Evolutionary conservation across 78 protist genomes (phyloP).

Genomic region (Dictyostelium brefeldianum): DNA sequence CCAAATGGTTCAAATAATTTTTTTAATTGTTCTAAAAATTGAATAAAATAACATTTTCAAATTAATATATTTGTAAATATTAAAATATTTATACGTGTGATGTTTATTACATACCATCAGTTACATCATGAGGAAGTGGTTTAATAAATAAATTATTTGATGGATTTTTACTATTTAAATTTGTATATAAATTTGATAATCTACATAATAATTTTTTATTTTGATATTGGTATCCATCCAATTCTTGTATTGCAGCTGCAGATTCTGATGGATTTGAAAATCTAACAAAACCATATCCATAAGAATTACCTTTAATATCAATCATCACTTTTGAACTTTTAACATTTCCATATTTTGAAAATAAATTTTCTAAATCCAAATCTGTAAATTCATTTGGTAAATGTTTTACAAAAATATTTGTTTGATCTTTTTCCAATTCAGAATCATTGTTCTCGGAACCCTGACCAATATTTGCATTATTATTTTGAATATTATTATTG

Average conservation of each 20-base stretch:
- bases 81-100: too few relatives aligned
- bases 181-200: slow-evolving; percentile 64
- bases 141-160: slow-evolving; percentile 77
- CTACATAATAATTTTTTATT: slow-evolving; percentile 70
- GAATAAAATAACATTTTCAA: not conserved
- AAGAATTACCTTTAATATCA: slow-evolving; percentile 54
- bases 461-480: not conserved
- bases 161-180: slow-evolving; percentile 58
- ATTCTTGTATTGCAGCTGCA: slow-evolving; percentile 20
- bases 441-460: not conserved
- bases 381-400: slow-evolving; percentile 73
- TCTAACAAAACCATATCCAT: slow-evolving; percentile 78
- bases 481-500: not conserved
- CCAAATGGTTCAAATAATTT: slow-evolving; percentile 62
- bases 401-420: slow-evolving; percentile 74
- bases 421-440: slow-evolving; percentile 41
- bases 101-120: slow-evolving; percentile 62
- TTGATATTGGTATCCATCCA: slow-evolving; percentile 57
- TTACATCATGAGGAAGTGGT: slow-evolving; percentile 53
- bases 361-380: slow-evolving; percentile 15
- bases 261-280: slow-evolving; percentile 49
- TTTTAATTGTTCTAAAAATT: slow-evolving; percentile 38
- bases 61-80: not conserved
- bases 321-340: slow-evolving; percentile 75
- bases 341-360: slow-evolving; percentile 68